Percentiles rank a stretch among this genome's conserved stretches.
Evolutionary conservation across 2,329 filamentous ascomycete species (phyloP).

Genomic region (Ascochyta koolunga): DNA sequence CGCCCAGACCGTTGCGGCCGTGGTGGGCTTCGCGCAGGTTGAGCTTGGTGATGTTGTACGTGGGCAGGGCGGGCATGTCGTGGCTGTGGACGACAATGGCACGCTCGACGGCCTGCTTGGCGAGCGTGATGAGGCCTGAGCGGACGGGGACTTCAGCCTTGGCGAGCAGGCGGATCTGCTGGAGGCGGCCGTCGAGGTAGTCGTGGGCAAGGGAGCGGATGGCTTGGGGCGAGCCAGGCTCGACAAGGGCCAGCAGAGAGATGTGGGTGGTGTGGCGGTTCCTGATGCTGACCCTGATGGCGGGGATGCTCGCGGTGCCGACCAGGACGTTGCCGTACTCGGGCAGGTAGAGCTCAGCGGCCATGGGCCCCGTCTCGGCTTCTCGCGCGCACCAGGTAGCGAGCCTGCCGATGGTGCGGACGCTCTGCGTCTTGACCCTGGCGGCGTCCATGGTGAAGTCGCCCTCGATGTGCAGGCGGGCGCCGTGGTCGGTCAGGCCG

Average conservation of each 20-base stretch:
- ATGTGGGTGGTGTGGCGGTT: constrained; percentile 79
- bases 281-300: constrained; percentile 75
- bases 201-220: constrained; percentile 83
- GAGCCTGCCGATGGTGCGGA: constrained; percentile 76
- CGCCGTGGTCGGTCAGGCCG: constrained; percentile 78
- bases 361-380: constrained; percentile 74
- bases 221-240: constrained; percentile 76
- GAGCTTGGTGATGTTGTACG: constrained; percentile 81
- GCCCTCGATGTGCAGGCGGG: constrained; percentile 80
- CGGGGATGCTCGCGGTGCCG: constrained; percentile 77
- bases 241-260: constrained; percentile 78
- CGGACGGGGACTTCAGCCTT: constrained; percentile 75
- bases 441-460: constrained; percentile 81
- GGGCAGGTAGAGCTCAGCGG: constrained; percentile 78
- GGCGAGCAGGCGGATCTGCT: constrained; percentile 72
- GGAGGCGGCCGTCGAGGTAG: constrained; percentile 81
- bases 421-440: constrained; percentile 71
- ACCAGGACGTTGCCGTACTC: constrained; percentile 79
- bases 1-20: constrained; percentile 71
- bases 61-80: constrained; percentile 77
- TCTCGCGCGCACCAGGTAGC: constrained; percentile 81
- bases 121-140: constrained; percentile 79
- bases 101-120: constrained; percentile 76
- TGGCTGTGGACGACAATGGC: constrained; percentile 78
- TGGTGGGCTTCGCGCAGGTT: constrained; percentile 74